Percentiles rank a stretch among this genome's conserved stretches.
phyloP scores from a whole-genome alignment of 768 basidiomycete genomes.

The Glaciozyma martinii region DNA sequence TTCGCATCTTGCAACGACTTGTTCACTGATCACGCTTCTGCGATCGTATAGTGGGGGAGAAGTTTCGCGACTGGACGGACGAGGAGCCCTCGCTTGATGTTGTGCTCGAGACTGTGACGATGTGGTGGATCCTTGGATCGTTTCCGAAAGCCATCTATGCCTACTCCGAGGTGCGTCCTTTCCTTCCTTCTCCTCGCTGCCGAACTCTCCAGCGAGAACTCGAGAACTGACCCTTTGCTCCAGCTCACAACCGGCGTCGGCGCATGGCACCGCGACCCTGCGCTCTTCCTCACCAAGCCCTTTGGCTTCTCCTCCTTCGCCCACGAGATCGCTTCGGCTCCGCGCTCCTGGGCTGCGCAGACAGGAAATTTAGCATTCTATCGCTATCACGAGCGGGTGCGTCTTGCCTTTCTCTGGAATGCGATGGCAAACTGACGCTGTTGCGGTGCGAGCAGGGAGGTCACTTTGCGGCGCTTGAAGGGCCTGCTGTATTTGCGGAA shows the following conservation, averaged over 20 bases:
- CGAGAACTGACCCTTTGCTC: background rate
- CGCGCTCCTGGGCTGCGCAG: conserved; percentile 12
- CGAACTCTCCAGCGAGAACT: background rate
- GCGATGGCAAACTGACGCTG: background rate
- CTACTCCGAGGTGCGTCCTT: conserved; percentile 15
- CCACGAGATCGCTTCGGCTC: conserved; percentile 16
- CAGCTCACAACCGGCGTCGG: conserved; percentile 13
- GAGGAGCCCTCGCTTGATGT: conserved; percentile 17
- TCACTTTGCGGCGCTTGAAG: conserved; percentile 20
- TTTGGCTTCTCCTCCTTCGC: conserved; percentile 23
- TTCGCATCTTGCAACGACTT: too few species aligned
- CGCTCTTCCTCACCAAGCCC: conserved; percentile 18
- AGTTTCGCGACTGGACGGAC: conserved; percentile 34
- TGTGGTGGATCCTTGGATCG: conserved; percentile 24
- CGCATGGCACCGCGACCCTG: conserved; percentile 6
- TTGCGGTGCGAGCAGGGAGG: conserved; percentile 8
- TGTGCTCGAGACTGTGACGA: conserved; percentile 17
- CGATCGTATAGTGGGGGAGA: conserved; percentile 25
- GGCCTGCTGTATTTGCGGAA: conserved; percentile 10
- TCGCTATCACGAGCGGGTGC: conserved; percentile 17
- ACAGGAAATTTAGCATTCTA: conserved; percentile 22
- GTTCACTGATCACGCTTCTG: too few species aligned
- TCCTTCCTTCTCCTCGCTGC: background rate
- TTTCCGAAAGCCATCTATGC: conserved; percentile 24
- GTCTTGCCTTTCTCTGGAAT: background rate